Percentiles rank a stretch among this genome's conserved stretches.
Evolutionary conservation across 2,329 filamentous ascomycete genomes (phyloP).

Genomic region (Microcera coccophila): DNA sequence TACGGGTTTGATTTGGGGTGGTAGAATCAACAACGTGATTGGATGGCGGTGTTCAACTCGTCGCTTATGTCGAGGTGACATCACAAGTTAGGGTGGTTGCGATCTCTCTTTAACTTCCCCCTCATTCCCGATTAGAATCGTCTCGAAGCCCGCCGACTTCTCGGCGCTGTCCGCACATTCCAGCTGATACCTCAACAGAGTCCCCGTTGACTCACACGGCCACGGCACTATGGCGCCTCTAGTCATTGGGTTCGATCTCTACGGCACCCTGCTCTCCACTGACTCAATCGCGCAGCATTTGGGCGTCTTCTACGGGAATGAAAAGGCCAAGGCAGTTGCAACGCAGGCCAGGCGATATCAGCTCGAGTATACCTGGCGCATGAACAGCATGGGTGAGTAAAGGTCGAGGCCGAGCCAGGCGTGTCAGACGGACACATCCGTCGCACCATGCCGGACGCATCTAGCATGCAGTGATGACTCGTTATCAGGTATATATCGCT

Average conservation of each 20-base stretch:
- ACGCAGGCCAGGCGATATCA: constrained; percentile 65
- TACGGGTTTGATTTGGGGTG: neutral
- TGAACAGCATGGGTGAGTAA: constrained; percentile 67
- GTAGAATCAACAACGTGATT: neutral
- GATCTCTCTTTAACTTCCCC: neutral
- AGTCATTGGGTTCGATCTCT: constrained; percentile 69
- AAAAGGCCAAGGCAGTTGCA: constrained; percentile 55
- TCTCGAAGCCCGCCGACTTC: neutral
- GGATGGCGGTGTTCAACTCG: neutral
- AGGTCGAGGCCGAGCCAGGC: constrained; percentile 5
- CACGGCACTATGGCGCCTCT: neutral
- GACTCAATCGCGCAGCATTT: constrained; percentile 62
- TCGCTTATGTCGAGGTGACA: neutral
- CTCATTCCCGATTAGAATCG: neutral
- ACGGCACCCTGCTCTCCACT: constrained; percentile 70
- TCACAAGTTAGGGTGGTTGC: neutral
- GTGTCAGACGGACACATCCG: neutral
- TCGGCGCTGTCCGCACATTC: neutral
- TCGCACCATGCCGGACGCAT: too few relatives aligned
- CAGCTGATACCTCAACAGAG: neutral
- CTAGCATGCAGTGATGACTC: neutral
- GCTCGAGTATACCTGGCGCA: constrained; percentile 72
- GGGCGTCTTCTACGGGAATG: constrained; percentile 52
- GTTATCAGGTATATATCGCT: constrained; percentile 41
- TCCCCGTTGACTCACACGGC: neutral